These are phyloP conservation scores for Pseudogymnoascus sp. DNA, from an alignment of 2,329 filamentous ascomycete species.

Conservation along the genomic window DNA sequence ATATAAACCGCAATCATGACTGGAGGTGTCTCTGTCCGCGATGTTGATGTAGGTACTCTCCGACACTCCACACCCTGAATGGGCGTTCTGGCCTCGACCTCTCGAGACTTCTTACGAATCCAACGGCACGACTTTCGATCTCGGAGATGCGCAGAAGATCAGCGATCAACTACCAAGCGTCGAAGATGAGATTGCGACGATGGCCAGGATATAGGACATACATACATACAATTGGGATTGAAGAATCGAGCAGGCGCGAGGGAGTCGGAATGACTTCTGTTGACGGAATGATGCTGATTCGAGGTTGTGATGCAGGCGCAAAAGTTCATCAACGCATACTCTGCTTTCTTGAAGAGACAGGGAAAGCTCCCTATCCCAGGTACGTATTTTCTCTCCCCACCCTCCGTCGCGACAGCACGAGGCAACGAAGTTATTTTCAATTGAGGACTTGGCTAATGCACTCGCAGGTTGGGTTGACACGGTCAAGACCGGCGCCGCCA, in stretches of 20 bases:
- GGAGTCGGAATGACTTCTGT: constrained; percentile 64
- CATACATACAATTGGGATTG: constrained; percentile 7
- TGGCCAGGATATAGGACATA: constrained; percentile 1
- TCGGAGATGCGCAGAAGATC: constrained; percentile 8
- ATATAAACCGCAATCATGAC: constrained; percentile 60
- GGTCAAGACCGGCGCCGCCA: constrained; percentile 94
- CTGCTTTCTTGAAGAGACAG: constrained; percentile 87
- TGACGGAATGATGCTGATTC: constrained; percentile 66
- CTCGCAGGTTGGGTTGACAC: constrained; percentile 90
- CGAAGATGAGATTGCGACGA: constrained; percentile 9
- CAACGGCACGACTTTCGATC: constrained; percentile 7
- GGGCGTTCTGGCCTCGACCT: constrained; percentile 3
- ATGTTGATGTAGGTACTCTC: constrained; percentile 65
- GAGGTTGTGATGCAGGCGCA: constrained; percentile 53
- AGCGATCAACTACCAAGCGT: constrained; percentile 1
- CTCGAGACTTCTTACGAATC: constrained; percentile 1
- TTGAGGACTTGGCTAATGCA: constrained; percentile 1
- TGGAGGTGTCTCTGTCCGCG: constrained; percentile 72
- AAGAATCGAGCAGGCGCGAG: constrained; percentile 57
- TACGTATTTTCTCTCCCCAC: constrained; percentile 38
- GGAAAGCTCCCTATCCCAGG: constrained; percentile 86
- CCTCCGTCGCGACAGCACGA: background rate
- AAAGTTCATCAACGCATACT: constrained; percentile 82
- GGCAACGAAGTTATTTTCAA: background rate
- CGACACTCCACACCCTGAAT: constrained; percentile 23